Conservation (phyloP, 164 flowering plant species). For the Piper longum region DNA sequence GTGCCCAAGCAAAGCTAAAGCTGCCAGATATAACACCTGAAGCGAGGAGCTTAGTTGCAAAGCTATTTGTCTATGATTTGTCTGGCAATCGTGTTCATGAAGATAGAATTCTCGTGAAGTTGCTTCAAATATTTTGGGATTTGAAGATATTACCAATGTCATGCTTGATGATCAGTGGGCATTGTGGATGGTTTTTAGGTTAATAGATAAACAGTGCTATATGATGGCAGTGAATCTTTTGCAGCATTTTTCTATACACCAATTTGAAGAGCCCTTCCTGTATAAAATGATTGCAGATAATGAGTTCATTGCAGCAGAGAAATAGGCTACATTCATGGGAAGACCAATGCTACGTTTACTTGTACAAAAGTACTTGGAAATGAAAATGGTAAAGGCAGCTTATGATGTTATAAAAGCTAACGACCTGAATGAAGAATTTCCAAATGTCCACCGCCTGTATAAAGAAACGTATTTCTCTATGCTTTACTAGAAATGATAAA, state of each 20-base stretch:
- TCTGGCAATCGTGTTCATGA: conserved; percentile 37
- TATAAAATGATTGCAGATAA: conserved; percentile 39
- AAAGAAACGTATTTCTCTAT: conserved; percentile 46
- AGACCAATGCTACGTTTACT: conserved; percentile 57
- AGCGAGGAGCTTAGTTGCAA: conserved; percentile 48
- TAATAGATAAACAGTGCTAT: conserved; percentile 58
- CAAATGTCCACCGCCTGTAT: conserved; percentile 45
- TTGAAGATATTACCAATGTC: conserved; percentile 37
- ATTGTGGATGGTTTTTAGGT: conserved; percentile 14
- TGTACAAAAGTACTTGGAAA: conserved; percentile 45
- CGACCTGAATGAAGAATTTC: conserved; percentile 58
- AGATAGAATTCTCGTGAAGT: conserved; percentile 44
- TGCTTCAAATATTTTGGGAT: conserved; percentile 46
- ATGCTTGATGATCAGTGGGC: conserved; percentile 19
- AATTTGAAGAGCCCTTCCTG: conserved; percentile 54
- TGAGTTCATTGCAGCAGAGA: conserved; percentile 73
- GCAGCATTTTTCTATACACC: conserved; percentile 59
- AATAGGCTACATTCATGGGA: conserved; percentile 91
- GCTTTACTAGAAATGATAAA: neutral
- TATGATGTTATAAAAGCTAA: conserved; percentile 59
- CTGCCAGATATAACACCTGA: conserved; percentile 20
- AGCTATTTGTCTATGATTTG: conserved; percentile 38
- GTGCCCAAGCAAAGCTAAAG: conserved; percentile 28
- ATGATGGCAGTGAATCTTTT: conserved; percentile 52
- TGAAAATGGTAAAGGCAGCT: conserved; percentile 49